Conservation (phyloP, 805 yeast genomes). For the Wickerhamomyces ciferrii region DNA sequence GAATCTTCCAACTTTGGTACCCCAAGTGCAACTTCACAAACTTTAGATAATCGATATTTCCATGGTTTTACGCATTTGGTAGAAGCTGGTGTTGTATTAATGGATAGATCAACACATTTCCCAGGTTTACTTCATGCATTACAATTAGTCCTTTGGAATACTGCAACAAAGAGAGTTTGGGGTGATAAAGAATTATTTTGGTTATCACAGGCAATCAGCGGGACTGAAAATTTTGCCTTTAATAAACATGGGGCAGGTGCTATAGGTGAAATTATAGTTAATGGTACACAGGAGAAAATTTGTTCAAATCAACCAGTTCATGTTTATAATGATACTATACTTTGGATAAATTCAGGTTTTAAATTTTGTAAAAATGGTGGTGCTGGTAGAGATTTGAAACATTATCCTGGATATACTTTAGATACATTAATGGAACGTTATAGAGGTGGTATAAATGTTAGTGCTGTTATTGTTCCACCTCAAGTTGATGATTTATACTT, state of each 20-base stretch:
- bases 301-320: conserved; percentile 61
- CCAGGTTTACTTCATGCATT: conserved; percentile 16
- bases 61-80: conserved; percentile 16
- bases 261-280: conserved; percentile 7
- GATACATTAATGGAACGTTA: conserved; percentile 18
- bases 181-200: conserved; percentile 35
- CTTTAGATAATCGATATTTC: conserved; percentile 6
- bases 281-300: conserved; percentile 21
- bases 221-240: conserved; percentile 10
- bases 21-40: neutral
- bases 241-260: conserved; percentile 12
- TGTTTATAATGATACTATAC: conserved; percentile 31
- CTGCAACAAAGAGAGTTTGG: conserved; percentile 21
- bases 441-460: conserved; percentile 31
- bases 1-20: conserved; percentile 3
- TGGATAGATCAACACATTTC: conserved; percentile 21
- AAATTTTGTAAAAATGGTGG: conserved; percentile 30
- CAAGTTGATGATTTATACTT: conserved; percentile 23
- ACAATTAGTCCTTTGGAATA: conserved; percentile 12
- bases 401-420: conserved; percentile 13
- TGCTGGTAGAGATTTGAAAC: conserved; percentile 7
- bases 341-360: conserved; percentile 60
- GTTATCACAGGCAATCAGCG: conserved; percentile 24
- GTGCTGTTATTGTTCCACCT: conserved; percentile 49
- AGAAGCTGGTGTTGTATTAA: conserved; percentile 24